phyloP scores from a whole-genome alignment of 2,329 filamentous ascomycete species.

The Diaporthe australafricana region DNA sequence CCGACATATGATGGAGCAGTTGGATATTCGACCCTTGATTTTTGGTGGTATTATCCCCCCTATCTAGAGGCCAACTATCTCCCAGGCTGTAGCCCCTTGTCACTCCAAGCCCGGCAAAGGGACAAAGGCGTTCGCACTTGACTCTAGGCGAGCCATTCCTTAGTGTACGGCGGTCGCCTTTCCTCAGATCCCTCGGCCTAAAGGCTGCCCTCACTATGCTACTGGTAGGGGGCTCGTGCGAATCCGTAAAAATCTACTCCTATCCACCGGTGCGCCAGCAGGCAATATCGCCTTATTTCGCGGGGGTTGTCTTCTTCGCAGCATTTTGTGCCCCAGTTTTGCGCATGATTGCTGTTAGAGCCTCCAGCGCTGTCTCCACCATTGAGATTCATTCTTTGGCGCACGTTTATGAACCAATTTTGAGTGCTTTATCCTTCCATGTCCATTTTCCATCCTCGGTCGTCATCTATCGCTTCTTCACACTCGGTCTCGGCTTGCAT shows the following conservation, averaged over 20 bases:
- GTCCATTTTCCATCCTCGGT: neutral
- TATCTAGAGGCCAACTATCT: conserved; percentile 13
- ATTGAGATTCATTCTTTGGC: neutral
- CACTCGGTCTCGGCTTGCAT: conserved; percentile 70
- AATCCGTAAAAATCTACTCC: neutral
- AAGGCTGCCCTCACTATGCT: neutral
- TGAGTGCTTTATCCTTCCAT: neutral
- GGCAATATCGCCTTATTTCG: neutral
- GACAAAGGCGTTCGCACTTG: neutral
- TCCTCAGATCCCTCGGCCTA: neutral
- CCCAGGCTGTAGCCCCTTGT: neutral
- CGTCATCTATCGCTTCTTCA: conserved; percentile 66
- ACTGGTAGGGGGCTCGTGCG: neutral
- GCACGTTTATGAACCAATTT: neutral
- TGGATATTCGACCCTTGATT: neutral
- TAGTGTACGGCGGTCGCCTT: neutral
- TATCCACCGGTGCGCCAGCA: neutral
- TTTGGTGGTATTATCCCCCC: neutral
- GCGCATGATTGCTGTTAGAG: neutral
- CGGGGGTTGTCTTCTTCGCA: neutral
- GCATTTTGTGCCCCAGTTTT: neutral
- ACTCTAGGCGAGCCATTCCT: neutral
- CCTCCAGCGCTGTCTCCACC: neutral
- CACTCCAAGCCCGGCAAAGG: neutral
- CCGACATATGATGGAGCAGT: neutral